Evolutionary conservation across 2,329 filamentous ascomycete genomes (phyloP).

Genomic region (Emergomyces orientalis): DNA sequence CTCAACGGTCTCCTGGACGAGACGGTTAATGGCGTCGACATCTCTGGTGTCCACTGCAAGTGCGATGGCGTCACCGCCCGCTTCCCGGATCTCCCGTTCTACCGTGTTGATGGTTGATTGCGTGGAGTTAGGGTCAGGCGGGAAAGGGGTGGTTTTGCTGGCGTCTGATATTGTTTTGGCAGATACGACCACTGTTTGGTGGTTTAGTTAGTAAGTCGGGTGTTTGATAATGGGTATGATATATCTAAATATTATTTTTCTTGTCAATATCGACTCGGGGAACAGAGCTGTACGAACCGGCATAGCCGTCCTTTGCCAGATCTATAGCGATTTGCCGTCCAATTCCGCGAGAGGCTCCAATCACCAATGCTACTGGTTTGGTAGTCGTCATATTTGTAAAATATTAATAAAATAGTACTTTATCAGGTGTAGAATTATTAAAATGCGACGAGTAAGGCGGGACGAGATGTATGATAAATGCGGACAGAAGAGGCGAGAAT

Average conservation of each 20-base stretch:
- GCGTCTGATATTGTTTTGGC: slow-evolving; percentile 66
- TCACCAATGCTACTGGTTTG: slow-evolving; percentile 54
- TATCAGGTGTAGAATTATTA: not conserved
- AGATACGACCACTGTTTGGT: slow-evolving; percentile 58
- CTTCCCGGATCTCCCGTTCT: slow-evolving; percentile 58
- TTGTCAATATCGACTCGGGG: not conserved
- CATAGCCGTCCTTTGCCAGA: slow-evolving; percentile 60
- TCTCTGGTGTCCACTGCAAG: slow-evolving; percentile 62
- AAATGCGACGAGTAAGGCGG: not conserved
- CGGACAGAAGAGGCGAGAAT: not conserved
- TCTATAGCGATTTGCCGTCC: slow-evolving; percentile 72
- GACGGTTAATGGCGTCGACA: slow-evolving; percentile 48
- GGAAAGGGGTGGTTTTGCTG: slow-evolving; percentile 48
- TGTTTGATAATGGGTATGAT: not conserved
- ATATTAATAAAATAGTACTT: not conserved
- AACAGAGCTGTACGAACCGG: slow-evolving; percentile 43
- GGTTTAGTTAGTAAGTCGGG: not conserved
- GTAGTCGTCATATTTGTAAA: slow-evolving; percentile 5
- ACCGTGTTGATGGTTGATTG: slow-evolving; percentile 74
- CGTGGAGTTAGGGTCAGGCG: slow-evolving; percentile 65
- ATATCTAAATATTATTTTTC: not conserved
- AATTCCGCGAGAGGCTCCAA: slow-evolving; percentile 71
- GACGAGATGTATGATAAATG: not conserved
- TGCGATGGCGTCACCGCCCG: slow-evolving; percentile 55
- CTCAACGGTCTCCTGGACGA: slow-evolving; percentile 52